Percentiles rank a stretch among this genome's conserved stretches.
phyloP scores from a whole-genome alignment of 179 eudicot genomes.

The Beta lomatogona region DNA sequence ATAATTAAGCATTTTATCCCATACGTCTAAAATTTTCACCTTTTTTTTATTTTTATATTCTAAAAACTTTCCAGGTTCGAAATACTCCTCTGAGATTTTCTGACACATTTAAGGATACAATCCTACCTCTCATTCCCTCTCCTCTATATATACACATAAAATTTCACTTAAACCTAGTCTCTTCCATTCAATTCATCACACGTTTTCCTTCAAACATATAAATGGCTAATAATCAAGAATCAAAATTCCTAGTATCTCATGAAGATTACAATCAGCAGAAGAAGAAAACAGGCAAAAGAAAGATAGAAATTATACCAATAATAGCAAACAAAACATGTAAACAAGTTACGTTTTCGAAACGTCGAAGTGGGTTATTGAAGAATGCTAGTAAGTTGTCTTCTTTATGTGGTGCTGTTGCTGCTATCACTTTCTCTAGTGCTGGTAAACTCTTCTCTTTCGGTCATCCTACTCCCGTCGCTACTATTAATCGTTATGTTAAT shows the following conservation, averaged over 20 bases:
- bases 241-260: not conserved
- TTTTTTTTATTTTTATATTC: not conserved
- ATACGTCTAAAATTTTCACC: not conserved
- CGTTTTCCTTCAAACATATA: no score
- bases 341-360: conserved; percentile 29
- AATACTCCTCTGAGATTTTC: no score
- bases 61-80: not conserved
- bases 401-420: conserved; percentile 24
- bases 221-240: not conserved
- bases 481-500: conserved; percentile 17
- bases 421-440: conserved; percentile 24
- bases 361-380: conserved; percentile 22
- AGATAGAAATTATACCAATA: conserved; percentile 14
- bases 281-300: conserved; percentile 16
- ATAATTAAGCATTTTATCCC: no score
- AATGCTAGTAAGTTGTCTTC: conserved; percentile 3
- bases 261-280: not conserved
- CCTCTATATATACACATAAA: no score
- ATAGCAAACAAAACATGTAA: conserved; percentile 8
- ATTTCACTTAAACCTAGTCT: no score
- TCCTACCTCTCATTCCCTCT: no score
- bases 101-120: no score
- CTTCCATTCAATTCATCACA: no score
- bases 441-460: conserved; percentile 30
- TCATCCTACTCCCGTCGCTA: conserved; percentile 21